A percentile compares a stretch with the other conserved stretches of the same genome.
Evolutionary conservation across 306 rosid genomes (phyloP).

Genomic region (Cucurbita maxima): DNA sequence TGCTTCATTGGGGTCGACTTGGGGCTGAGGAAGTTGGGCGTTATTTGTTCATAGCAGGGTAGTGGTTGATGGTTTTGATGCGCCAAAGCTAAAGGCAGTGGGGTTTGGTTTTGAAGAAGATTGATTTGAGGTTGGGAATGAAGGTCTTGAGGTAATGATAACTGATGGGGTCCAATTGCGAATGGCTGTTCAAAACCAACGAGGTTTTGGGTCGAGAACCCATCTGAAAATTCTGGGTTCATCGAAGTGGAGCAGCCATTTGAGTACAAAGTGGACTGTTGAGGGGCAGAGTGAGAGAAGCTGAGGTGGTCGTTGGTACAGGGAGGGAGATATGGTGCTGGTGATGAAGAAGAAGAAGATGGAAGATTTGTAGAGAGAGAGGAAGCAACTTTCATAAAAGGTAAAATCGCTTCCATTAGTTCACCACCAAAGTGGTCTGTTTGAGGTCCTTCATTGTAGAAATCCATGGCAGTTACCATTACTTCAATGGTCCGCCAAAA

Average conservation of each 20-base stretch:
- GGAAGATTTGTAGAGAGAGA: neutral
- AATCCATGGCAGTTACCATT: constrained; percentile 76
- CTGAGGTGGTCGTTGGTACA: neutral
- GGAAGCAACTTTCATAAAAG: constrained; percentile 77
- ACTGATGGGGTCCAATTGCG: constrained; percentile 46
- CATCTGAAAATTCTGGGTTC: constrained; percentile 29
- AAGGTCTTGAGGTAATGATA: constrained; percentile 43
- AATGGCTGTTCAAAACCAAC: constrained; percentile 24
- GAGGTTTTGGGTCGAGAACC: constrained; percentile 20
- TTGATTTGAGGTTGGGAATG: constrained; percentile 61
- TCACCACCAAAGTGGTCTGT: constrained; percentile 66
- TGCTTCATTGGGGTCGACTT: constrained; percentile 71
- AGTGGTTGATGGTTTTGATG: neutral
- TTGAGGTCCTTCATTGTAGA: constrained; percentile 34
- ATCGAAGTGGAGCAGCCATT: constrained; percentile 26
- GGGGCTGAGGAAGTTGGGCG: constrained; percentile 37
- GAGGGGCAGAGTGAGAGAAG: constrained; percentile 11
- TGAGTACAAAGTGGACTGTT: constrained; percentile 23
- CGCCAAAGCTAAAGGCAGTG: neutral
- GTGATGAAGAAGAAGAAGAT: constrained; percentile 10
- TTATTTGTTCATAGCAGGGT: neutral
- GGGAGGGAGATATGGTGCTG: neutral
- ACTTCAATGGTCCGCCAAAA: neutral
- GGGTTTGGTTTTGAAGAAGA: constrained; percentile 18
- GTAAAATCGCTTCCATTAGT: constrained; percentile 92